Conservation (phyloP, 2,329 filamentous ascomycete species). For the Oidium heveae region DNA sequence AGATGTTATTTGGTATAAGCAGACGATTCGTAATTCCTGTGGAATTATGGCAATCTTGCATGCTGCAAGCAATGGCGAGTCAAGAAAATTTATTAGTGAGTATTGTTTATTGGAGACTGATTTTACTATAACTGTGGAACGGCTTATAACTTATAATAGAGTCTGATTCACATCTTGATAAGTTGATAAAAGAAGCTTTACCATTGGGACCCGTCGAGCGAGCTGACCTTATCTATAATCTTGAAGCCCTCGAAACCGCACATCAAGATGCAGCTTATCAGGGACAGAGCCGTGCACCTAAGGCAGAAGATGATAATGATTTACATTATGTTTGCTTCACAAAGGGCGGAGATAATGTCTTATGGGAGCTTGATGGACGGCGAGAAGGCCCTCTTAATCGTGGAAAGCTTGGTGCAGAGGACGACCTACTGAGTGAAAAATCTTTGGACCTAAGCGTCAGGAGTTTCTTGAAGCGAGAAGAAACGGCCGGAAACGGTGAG, state of each 20-base stretch:
- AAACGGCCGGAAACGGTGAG: conserved; percentile 8
- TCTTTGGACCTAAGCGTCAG: conserved; percentile 42
- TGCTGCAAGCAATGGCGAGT: conserved; percentile 53
- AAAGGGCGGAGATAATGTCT: conserved; percentile 37
- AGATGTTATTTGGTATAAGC: conserved; percentile 82
- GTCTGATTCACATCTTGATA: conserved; percentile 22
- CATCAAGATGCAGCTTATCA: conserved; percentile 67
- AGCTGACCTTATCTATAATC: conserved; percentile 54
- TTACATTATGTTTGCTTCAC: conserved; percentile 93
- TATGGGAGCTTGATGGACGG: conserved; percentile 51
- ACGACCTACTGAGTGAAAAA: conserved; percentile 52
- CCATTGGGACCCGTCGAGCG: conserved; percentile 41
- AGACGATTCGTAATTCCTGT: conserved; percentile 88
- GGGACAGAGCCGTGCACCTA: conserved; percentile 50
- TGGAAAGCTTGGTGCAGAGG: conserved; percentile 23
- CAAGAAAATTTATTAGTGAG: conserved; percentile 62
- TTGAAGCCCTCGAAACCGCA: conserved; percentile 48
- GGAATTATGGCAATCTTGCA: conserved; percentile 79
- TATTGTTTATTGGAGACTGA: neutral
- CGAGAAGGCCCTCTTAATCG: conserved; percentile 30
- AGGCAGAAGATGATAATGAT: conserved; percentile 53
- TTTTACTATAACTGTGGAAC: neutral
- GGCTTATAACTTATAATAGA: conserved; percentile 25
- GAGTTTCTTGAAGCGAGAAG: conserved; percentile 16
- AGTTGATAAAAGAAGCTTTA: conserved; percentile 43